Evolutionary conservation across 495 filamentous ascomycete species (phyloP), one percentile per base, ranked within the genome.

Genomic region (Pyrenopolyporus hunteri): DNA sequence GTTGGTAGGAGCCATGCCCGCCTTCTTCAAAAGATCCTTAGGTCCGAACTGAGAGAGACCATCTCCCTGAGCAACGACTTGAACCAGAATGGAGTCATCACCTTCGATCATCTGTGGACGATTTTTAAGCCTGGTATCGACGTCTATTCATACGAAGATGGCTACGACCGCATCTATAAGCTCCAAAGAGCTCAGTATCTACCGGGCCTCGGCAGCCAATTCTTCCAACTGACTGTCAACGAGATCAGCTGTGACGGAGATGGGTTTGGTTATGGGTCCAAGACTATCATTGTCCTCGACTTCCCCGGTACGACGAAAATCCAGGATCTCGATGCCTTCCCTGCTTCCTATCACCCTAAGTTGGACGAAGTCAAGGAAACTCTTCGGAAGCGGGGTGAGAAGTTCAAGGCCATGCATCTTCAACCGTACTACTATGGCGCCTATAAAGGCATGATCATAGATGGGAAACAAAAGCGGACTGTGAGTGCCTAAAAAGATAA

Each of bases 221-320:
- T 83, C 35, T 74, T 73, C 22, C 64, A 66, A 1, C 51, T 82
- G 3, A 49, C 52, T 0, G 73, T 66, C 57, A 68, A 78, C 26
- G 83, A 81, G 52, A 75, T 89, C 37, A 84, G 88, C 47, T 87
- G 78, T 47, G 78, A 87, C 48, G 88, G 88, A 9, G 76, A 78
- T 6, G 72, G 70, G 0, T 89, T 88, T 52, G 85, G 87, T 6
- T 76, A 74, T 6, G 65, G 66, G 28, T 68, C 71, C 36, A 59
- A 77, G 14, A 58, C 61, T 3, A 76, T 83, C 43, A 55, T 59
- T 14, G 81, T 90, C 22, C 62, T 63, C 19, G 50, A 64, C 14
- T 90, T 84, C 62, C 66, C 73, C 16, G 88, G 87, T 13, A 87
- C 84, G 22, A 73, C 64, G 14, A 72, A 78, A 17, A 87, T 90